These are phyloP conservation scores for Cucumis variabilis DNA, from an alignment of 331 rosid species.

Conservation along the genomic window DNA sequence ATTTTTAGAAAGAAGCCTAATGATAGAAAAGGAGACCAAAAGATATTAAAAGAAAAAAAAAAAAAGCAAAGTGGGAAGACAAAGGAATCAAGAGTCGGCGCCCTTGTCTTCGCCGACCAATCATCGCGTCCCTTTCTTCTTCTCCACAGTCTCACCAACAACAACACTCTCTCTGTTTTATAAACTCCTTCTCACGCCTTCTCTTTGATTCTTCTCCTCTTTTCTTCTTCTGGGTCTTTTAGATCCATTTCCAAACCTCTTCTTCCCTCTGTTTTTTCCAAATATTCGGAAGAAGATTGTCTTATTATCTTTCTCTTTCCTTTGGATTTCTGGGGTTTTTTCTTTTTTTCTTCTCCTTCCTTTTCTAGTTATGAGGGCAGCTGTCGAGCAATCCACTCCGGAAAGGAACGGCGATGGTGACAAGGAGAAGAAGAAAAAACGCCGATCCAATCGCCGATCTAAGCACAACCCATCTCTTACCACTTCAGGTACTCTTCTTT, in stretches of 20 bases:
- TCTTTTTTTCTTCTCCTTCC: neutral
- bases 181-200: constrained; percentile 15
- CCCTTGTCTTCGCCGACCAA: constrained; percentile 82
- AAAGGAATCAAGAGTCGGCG: constrained; percentile 71
- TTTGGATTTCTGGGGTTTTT: neutral
- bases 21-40: neutral
- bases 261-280: constrained; percentile 57
- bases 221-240: neutral
- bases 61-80: constrained; percentile 30
- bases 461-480: constrained; percentile 51
- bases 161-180: neutral
- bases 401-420: constrained; percentile 72
- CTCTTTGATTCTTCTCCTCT: neutral
- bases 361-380: constrained; percentile 48
- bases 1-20: too few species aligned
- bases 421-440: constrained; percentile 89
- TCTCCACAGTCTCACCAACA: neutral
- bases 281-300: constrained; percentile 55
- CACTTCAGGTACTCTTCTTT: constrained; percentile 48
- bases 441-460: constrained; percentile 75
- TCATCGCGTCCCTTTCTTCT: constrained; percentile 54
- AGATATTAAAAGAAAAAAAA: neutral
- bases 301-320: neutral
- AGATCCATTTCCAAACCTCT: constrained; percentile 5
- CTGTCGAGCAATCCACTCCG: constrained; percentile 53